Conservation (phyloP, 371 early-diverging fungal genomes). For the Gilbertella persicaria region DNA sequence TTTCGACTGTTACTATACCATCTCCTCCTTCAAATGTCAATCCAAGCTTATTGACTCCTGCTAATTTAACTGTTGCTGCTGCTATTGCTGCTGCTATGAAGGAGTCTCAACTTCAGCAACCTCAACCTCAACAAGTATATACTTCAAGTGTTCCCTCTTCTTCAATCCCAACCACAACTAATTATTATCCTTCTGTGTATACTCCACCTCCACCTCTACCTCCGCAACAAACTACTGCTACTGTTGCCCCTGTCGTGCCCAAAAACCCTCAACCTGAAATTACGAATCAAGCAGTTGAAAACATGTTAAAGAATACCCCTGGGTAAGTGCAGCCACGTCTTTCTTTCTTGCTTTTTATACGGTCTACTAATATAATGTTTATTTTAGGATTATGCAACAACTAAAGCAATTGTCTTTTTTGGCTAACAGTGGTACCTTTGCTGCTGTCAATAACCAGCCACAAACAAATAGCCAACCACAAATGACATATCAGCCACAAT, state of each 20-base stretch:
- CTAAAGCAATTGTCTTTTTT: slow-evolving; percentile 13
- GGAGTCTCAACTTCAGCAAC: background rate
- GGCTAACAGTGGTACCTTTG: background rate
- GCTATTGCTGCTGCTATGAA: slow-evolving; percentile 9
- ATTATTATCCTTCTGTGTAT: background rate
- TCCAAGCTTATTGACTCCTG: background rate
- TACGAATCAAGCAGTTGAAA: slow-evolving; percentile 8
- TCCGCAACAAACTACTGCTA: background rate
- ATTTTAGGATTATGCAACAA: slow-evolving; percentile 8
- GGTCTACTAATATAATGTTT: background rate
- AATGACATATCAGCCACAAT: background rate
- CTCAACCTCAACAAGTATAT: slow-evolving; percentile 2
- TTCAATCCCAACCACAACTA: background rate
- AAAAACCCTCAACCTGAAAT: slow-evolving; percentile 1
- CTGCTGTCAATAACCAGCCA: background rate
- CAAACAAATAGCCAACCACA: background rate
- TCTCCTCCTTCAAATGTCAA: background rate
- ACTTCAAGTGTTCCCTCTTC: background rate
- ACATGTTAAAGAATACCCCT: slow-evolving; percentile 14
- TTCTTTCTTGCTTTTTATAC: background rate
- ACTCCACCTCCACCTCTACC: background rate
- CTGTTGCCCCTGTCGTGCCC: background rate
- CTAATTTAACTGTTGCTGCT: slow-evolving; percentile 8
- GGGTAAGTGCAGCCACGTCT: slow-evolving; percentile 2
- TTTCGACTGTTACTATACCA: background rate